Percentiles rank a stretch among this genome's conserved stretches.
phyloP scores from a whole-genome alignment of 2,329 filamentous ascomycete genomes.

The Fusarium oxysporum region DNA sequence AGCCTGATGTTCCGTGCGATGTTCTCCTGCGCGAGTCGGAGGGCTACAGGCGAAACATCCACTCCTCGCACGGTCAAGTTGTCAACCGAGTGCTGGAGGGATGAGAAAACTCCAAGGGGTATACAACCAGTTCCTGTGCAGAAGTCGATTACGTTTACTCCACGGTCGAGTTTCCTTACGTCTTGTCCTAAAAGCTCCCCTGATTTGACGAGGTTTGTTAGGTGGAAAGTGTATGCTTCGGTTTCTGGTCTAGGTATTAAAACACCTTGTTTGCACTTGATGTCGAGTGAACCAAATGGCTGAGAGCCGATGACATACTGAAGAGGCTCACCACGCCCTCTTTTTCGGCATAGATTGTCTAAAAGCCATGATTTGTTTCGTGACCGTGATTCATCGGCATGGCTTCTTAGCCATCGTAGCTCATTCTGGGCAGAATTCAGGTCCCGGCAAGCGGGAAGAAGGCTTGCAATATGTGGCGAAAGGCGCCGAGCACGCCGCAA shows the following conservation, averaged over 20 bases:
- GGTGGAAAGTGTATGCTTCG: slow-evolving; percentile 72
- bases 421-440: slow-evolving; percentile 74
- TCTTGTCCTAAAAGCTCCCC: slow-evolving; percentile 17
- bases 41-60: slow-evolving; percentile 76
- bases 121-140: slow-evolving; percentile 96
- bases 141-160: slow-evolving; percentile 79
- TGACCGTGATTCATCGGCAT: slow-evolving; percentile 56
- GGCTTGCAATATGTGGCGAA: slow-evolving; percentile 66
- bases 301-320: slow-evolving; percentile 92
- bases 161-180: slow-evolving; percentile 17
- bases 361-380: slow-evolving; percentile 44
- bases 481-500: slow-evolving; percentile 65
- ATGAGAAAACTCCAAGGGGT: slow-evolving; percentile 76
- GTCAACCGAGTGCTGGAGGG: slow-evolving; percentile 60
- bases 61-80: slow-evolving; percentile 71
- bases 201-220: slow-evolving; percentile 60
- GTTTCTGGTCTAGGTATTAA: slow-evolving; percentile 87
- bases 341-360: slow-evolving; percentile 58
- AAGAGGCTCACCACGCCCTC: slow-evolving; percentile 76
- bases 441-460: slow-evolving; percentile 74
- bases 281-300: slow-evolving; percentile 86
- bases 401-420: slow-evolving; percentile 77
- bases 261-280: slow-evolving; percentile 80
- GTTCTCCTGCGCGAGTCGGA: slow-evolving; percentile 75
- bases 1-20: slow-evolving; percentile 59